Base-by-base conservation (phyloP, 352 stramenopile genomes). In the Globisporangium heterothallicum region DNA sequence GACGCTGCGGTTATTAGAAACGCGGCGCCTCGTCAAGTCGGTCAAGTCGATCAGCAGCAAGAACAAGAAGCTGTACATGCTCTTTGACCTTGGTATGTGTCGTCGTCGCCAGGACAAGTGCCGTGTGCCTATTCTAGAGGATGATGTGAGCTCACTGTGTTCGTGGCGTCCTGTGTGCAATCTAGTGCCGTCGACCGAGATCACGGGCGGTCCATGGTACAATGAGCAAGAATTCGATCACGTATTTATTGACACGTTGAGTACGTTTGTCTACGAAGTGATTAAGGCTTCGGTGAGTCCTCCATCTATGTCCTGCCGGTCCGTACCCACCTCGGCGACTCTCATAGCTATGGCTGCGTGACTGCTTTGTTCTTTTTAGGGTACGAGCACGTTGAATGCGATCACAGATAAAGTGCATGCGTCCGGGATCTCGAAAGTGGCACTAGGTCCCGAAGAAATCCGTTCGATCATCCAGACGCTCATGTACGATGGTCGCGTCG, bases 21-120 rank as follows among this genome's bases (percentile, higher is more conserved):
- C 83, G 49, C 87, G 96, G 10, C 84, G 89, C 60, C 74, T 99
- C 5, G 96, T 99, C 74, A 99, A 99, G 80, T 95, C 94, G 48
- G 95, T 99, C 68, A 98, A 99, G 69, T 98, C 93, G 8, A 98
- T 99, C 38, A 98, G 89, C 42, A 98, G 94, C 77, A 99, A 99
- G 76, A 98, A 96, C 56, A 99, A 99, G 76, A 99, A 99, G 67
- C 73, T 99, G 1, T 99, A 99, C 74, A 99, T 99, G 92, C 78
- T 97, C 3, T 97, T 89, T 59, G 89, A 98, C 50, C 72, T 97
- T 44, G 83, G 84, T 94, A 68, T 42, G 50, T 22, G 5, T 43
- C n/a, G n/a, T n/a, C n/a, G n/a, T n/a, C n/a, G n/a, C n/a, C n/a
- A n/a, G n/a, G n/a, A n/a, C n/a, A n/a, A n/a, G n/a, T 32, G 19